These are phyloP conservation scores for Metarhizium rileyi DNA, from an alignment of 2,329 filamentous ascomycete genomes.

Conservation along the genomic window DNA sequence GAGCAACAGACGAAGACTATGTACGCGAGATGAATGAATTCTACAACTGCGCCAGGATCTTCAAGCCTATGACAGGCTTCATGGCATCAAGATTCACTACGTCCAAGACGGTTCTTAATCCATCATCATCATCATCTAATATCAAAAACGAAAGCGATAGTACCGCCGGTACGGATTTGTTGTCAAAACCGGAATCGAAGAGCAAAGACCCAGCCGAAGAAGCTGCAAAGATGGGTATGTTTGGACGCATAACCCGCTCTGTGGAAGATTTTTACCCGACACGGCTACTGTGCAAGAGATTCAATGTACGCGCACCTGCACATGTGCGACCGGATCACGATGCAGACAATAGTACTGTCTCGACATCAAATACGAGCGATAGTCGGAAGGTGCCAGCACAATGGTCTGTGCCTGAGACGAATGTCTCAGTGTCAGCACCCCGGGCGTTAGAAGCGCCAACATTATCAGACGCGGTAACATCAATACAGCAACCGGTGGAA, in stretches of 20 bases:
- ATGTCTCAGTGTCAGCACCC: not conserved
- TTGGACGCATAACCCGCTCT: conserved; percentile 74
- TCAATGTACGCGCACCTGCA: conserved; percentile 72
- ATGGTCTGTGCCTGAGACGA: not conserved
- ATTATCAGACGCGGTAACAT: not conserved
- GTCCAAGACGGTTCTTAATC: conserved; percentile 37
- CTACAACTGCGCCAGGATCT: conserved; percentile 54
- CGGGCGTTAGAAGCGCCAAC: not conserved
- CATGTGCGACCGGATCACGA: conserved; percentile 48
- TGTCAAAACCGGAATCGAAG: conserved; percentile 24
- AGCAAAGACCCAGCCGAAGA: conserved; percentile 64
- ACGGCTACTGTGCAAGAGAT: conserved; percentile 83
- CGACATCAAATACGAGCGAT: not conserved
- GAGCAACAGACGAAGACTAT: conserved; percentile 60
- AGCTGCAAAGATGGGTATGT: conserved; percentile 87
- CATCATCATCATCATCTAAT: conserved; percentile 13
- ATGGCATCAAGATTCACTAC: conserved; percentile 94
- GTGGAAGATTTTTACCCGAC: conserved; percentile 67
- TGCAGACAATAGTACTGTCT: conserved; percentile 18
- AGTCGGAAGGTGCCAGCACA: not conserved
- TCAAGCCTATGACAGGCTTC: conserved; percentile 81
- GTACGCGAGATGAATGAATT: conserved; percentile 73
- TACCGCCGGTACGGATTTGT: conserved; percentile 12
- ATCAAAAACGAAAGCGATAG: conserved; percentile 7
- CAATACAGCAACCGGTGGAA: conserved; percentile 11